phyloP scores from a whole-genome alignment of 129 eudicot genomes.

The Scalesia atractyloides region DNA sequence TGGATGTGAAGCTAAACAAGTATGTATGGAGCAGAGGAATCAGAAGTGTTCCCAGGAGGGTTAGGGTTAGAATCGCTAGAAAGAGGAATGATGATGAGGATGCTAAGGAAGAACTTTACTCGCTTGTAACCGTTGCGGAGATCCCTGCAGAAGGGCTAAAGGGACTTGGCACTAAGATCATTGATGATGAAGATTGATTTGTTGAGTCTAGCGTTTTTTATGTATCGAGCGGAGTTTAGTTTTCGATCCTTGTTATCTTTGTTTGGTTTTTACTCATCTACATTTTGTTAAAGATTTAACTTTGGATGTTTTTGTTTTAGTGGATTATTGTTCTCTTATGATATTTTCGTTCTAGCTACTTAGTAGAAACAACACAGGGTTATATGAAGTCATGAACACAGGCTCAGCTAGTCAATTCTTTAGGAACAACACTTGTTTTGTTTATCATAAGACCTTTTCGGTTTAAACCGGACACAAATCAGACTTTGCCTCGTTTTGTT shows the following conservation, averaged over 20 bases:
- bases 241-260: background rate
- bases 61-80: conserved; percentile 18
- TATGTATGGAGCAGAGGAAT: conserved; percentile 14
- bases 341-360: background rate
- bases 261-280: background rate
- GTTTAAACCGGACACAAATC: no score
- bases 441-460: no score
- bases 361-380: background rate
- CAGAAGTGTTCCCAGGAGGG: conserved; percentile 20
- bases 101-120: conserved; percentile 18
- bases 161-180: conserved; percentile 15
- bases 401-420: no score
- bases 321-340: background rate
- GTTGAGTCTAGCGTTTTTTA: background rate
- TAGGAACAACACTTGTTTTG: no score
- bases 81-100: conserved; percentile 22
- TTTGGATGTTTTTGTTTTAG: background rate
- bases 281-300: background rate
- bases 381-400: background rate
- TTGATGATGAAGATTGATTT: conserved; percentile 18
- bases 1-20: conserved; percentile 18
- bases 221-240: background rate
- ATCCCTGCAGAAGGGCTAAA: conserved; percentile 1
- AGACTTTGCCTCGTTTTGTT: no score
- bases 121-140: conserved; percentile 17